phyloP scores from a whole-genome alignment of 2,329 filamentous ascomycete species.

The Cytospora piceae region DNA sequence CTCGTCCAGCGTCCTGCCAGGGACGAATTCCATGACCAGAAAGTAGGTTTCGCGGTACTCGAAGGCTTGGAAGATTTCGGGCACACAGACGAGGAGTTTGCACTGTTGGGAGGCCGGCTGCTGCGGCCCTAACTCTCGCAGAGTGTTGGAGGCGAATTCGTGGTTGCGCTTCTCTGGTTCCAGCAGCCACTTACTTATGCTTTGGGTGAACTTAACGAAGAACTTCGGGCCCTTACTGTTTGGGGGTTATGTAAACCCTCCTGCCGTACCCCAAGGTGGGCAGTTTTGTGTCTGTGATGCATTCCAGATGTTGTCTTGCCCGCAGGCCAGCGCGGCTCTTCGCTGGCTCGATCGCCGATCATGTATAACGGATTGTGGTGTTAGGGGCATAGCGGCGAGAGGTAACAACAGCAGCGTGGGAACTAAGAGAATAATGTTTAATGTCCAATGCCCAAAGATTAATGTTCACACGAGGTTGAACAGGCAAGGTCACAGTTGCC shows the following conservation, averaged over 20 bases:
- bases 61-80: not conserved
- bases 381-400: not conserved
- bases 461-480: too few relatives aligned
- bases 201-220: constrained; percentile 1
- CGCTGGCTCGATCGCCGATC: constrained; percentile 1
- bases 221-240: not conserved
- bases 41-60: not conserved
- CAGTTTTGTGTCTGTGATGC: not conserved
- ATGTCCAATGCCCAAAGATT: too few relatives aligned
- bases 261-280: not conserved
- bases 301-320: not conserved
- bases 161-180: constrained; percentile 8
- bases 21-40: not conserved
- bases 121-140: not conserved
- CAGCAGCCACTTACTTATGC: not conserved
- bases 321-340: constrained; percentile 1
- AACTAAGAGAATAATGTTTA: too few relatives aligned
- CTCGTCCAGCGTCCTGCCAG: not conserved
- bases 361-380: not conserved
- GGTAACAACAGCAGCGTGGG: too few relatives aligned
- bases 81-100: not conserved
- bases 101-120: not conserved
- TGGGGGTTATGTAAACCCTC: not conserved
- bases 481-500: too few relatives aligned
- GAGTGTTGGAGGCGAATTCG: constrained; percentile 4